phyloP scores from a whole-genome alignment of 2,329 filamentous ascomycete species.

The Phaeophleospora eucalypticola region DNA sequence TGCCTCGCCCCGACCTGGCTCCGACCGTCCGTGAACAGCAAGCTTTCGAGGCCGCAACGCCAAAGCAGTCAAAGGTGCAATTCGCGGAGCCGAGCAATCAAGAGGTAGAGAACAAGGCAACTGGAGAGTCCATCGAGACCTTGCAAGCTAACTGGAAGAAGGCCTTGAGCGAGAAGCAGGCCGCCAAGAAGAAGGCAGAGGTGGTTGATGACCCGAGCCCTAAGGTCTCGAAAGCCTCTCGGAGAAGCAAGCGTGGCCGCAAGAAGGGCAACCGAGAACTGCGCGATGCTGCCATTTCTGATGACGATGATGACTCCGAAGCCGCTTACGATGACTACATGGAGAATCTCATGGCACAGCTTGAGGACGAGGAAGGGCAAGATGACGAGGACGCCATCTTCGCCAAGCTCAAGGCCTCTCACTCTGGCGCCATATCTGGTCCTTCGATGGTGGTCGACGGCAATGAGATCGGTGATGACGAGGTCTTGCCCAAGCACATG shows the following conservation, averaged over 20 bases:
- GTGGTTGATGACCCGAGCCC: slow-evolving; percentile 6
- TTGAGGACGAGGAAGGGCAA: slow-evolving; percentile 23
- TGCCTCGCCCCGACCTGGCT: slow-evolving; percentile 22
- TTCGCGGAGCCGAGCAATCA: slow-evolving; percentile 12
- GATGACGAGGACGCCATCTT: slow-evolving; percentile 10
- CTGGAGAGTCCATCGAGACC: slow-evolving; percentile 19
- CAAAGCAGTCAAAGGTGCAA: slow-evolving; percentile 16
- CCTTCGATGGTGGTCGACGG: slow-evolving; percentile 30
- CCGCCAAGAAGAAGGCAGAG: slow-evolving; percentile 20
- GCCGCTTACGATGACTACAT: slow-evolving; percentile 64
- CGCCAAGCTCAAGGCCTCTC: slow-evolving; percentile 5
- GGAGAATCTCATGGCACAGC: slow-evolving; percentile 53
- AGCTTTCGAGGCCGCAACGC: slow-evolving; percentile 13
- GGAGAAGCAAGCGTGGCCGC: slow-evolving; percentile 29
- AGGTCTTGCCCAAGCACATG: slow-evolving; percentile 22
- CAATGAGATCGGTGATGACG: slow-evolving; percentile 27
- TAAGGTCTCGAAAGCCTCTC: slow-evolving; percentile 16
- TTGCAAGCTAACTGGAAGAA: slow-evolving; percentile 26
- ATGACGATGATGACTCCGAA: slow-evolving; percentile 38
- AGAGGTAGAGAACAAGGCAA: slow-evolving; percentile 7
- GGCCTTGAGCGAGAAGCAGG: slow-evolving; percentile 22
- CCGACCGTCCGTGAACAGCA: slow-evolving; percentile 12
- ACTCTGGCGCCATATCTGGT: slow-evolving; percentile 15
- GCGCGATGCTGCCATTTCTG: slow-evolving; percentile 38
- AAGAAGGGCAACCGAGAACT: slow-evolving; percentile 32